phyloP scores from a whole-genome alignment of 768 basidiomycete genomes.

The Boletus insuetus region DNA sequence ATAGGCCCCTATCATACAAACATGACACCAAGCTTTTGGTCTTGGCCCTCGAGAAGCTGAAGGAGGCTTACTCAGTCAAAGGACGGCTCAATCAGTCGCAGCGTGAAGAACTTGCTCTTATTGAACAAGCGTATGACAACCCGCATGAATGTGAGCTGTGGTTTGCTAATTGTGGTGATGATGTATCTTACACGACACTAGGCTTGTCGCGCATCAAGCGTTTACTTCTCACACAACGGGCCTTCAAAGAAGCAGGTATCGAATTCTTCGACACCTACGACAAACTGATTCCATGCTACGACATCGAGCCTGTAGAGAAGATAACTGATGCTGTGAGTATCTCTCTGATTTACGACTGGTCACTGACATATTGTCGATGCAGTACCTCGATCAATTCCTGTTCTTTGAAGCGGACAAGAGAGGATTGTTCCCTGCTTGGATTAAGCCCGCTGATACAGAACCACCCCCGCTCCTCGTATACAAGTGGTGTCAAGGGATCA shows the following conservation, averaged over 20 bases:
- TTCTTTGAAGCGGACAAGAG: slow-evolving; percentile 99
- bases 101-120: slow-evolving; percentile 94
- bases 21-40: slow-evolving; percentile 98
- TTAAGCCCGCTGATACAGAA: slow-evolving; percentile 97
- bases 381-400: slow-evolving; percentile 97
- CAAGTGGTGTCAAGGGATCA: slow-evolving; percentile 99
- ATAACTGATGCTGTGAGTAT: slow-evolving; percentile 90
- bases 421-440: slow-evolving; percentile 97
- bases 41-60: slow-evolving; percentile 94
- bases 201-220: slow-evolving; percentile 97
- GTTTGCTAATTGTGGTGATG: not conserved
- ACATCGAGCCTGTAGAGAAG: slow-evolving; percentile 99
- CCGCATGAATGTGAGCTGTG: slow-evolving; percentile 84
- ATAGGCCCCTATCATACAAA: slow-evolving; percentile 92
- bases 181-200: slow-evolving; percentile 23
- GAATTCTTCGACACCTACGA: slow-evolving; percentile 98
- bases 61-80: slow-evolving; percentile 98
- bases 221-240: slow-evolving; percentile 91
- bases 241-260: slow-evolving; percentile 98
- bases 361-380: slow-evolving; percentile 14
- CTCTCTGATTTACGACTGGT: not conserved
- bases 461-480: slow-evolving; percentile 96
- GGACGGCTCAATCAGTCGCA: slow-evolving; percentile 97
- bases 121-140: slow-evolving; percentile 99
- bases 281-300: slow-evolving; percentile 97